Base-by-base conservation (phyloP, 805 yeast species). In the Zygosaccharomyces siamensis region DNA sequence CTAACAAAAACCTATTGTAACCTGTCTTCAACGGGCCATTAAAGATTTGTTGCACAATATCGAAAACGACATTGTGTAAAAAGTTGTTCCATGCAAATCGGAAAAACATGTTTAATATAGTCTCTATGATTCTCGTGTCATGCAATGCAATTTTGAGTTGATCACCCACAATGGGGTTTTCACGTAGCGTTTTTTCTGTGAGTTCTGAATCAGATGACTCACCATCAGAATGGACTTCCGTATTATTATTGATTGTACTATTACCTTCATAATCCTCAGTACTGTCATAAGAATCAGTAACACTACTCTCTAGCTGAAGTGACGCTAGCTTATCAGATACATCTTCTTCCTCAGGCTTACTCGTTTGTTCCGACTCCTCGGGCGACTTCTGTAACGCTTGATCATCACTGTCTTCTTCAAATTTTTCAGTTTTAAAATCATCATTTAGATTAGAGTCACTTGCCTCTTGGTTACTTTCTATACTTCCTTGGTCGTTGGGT, bases 21-120 rank as follows among this genome's bases (percentile, higher is more conserved):
- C 89, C 89, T 45, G 82, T 72, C 53, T 86, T 88, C 52, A 79
- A 61, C 5, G 80, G 73, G 0, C 92, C 95, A 67, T 85, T 86
- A 62, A 86, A 79, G 16, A 86, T 80, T 62, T 86, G 95, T 60
- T 86, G 95, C 31, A 85, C 81, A 54, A 86, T 76, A 65, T 86
- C 95, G 68, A 86, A 86, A 1, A 86, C 92, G 52, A 86, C 95
- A 60, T 86, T 86, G 67, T 86, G 95, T 66, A 87, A 77, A 58
- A 86, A 86, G 55, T 86, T 86, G 59, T 86, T 86, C 92, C 93
- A 86, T 8, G 90, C 87, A 61, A 79, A 86, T 48, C 74, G 71
- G 59, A 83, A 81, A 60, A 86, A 84, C 79, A 81, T 83, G 27
- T 75, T 70, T n/a, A 86, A 67, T 11, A 86, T 82, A 12, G 80